Percentiles rank a stretch among this genome's conserved stretches.
These are phyloP conservation scores for Penicillium concentricum DNA, from an alignment of 2,329 filamentous ascomycete genomes.

Conservation along the genomic window DNA sequence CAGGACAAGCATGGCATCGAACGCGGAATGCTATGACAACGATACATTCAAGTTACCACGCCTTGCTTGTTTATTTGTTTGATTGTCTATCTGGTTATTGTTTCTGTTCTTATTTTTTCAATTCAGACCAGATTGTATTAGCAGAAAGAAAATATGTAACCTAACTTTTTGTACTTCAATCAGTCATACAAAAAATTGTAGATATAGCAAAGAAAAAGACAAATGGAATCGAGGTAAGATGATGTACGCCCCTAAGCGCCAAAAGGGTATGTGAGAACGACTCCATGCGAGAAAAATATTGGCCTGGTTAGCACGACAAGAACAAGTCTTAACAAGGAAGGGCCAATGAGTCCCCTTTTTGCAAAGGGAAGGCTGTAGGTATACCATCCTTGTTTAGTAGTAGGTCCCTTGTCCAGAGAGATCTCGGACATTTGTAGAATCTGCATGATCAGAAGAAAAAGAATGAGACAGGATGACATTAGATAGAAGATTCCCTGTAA, in stretches of 20 bases:
- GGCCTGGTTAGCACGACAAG: background rate
- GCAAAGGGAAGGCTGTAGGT: background rate
- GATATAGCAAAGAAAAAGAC: conserved; percentile 7
- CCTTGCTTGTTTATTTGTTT: background rate
- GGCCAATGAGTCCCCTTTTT: background rate
- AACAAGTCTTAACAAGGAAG: background rate
- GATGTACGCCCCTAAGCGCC: conserved; percentile 22
- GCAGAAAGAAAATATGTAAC: conserved; percentile 8
- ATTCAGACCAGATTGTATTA: conserved; percentile 7
- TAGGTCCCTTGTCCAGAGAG: background rate
- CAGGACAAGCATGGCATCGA: background rate
- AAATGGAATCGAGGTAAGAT: conserved; percentile 6
- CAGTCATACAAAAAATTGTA: conserved; percentile 13
- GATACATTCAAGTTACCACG: background rate
- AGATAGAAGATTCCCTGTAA: background rate
- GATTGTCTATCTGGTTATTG: background rate
- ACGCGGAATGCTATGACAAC: background rate
- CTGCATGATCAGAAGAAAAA: background rate
- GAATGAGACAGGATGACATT: background rate
- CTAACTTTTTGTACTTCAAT: conserved; percentile 20
- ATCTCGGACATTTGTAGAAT: background rate
- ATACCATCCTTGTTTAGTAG: background rate
- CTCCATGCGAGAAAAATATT: background rate
- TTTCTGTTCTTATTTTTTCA: background rate
- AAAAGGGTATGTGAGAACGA: conserved; percentile 19